Conservation (phyloP, 306 rosid species). For the Prunus mongolica region DNA sequence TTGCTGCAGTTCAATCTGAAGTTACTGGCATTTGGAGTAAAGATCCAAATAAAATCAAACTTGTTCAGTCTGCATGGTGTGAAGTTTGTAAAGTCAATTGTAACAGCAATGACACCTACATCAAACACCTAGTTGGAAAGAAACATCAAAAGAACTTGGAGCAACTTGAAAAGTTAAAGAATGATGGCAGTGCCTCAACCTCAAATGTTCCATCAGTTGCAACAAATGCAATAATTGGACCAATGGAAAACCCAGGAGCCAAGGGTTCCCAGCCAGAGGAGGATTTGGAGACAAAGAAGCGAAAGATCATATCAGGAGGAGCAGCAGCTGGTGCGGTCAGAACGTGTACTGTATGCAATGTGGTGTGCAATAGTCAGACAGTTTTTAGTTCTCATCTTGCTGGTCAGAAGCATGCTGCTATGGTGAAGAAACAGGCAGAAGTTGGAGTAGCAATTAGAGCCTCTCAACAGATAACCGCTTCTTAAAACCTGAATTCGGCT, state of each 20-base stretch:
- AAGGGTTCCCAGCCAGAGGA: conserved; percentile 15
- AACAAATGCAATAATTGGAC: conserved; percentile 30
- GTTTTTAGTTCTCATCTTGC: conserved; percentile 46
- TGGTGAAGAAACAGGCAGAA: conserved; percentile 41
- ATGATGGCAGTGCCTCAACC: background rate
- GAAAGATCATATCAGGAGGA: conserved; percentile 47
- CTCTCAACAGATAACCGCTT: conserved; percentile 1
- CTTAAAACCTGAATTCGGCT: background rate
- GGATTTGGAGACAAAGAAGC: conserved; percentile 51
- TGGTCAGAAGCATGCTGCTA: conserved; percentile 62
- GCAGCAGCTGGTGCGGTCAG: conserved; percentile 36
- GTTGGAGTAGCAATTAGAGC: conserved; percentile 4
- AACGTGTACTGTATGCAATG: conserved; percentile 53
- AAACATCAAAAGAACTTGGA: conserved; percentile 57
- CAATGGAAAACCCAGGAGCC: conserved; percentile 40
- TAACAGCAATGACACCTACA: conserved; percentile 49
- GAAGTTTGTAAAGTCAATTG: conserved; percentile 60
- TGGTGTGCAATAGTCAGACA: conserved; percentile 62
- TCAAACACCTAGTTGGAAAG: conserved; percentile 53
- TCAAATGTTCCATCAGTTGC: conserved; percentile 11
- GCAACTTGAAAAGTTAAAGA: conserved; percentile 30
- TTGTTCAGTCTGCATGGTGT: conserved; percentile 55
- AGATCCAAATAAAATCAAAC: conserved; percentile 37
- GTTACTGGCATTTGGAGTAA: conserved; percentile 32
- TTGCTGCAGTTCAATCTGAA: conserved; percentile 40